phyloP scores from a whole-genome alignment of 176 grass and related monocot species.

The Guadua angustifolia region DNA sequence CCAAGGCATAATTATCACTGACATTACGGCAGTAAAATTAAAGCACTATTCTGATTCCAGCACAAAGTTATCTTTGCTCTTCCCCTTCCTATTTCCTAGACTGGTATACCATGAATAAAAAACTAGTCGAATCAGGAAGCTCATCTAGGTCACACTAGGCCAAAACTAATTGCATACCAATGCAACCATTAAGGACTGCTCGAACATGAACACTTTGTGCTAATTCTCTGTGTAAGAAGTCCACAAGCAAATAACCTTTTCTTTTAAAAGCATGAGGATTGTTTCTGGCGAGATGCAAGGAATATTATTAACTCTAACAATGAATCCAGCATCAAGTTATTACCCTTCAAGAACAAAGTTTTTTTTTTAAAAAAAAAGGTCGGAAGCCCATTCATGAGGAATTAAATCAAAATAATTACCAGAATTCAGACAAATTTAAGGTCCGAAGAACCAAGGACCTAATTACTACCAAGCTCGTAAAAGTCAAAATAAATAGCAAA shows the following conservation, averaged over 20 bases:
- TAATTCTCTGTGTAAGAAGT: not conserved
- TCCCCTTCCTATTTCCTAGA: not conserved
- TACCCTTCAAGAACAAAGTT: not conserved
- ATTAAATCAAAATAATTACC: not conserved
- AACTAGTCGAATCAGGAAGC: not conserved
- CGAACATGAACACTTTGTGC: not conserved
- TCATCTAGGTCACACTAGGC: not conserved
- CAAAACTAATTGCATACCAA: not conserved
- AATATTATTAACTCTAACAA: not conserved
- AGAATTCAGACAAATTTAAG: not conserved
- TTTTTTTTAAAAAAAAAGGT: not conserved
- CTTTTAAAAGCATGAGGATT: not conserved
- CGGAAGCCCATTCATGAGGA: not conserved
- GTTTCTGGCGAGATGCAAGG: not conserved
- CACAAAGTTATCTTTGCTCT: not conserved
- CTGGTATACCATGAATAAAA: not conserved
- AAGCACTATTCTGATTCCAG: not conserved
- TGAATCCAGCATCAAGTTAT: not conserved
- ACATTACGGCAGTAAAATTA: not conserved
- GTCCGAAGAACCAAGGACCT: not conserved
- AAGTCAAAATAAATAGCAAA: not conserved
- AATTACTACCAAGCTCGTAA: not conserved
- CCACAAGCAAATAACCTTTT: not conserved
- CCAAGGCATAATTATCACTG: not conserved
- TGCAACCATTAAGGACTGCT: not conserved